phyloP scores from a whole-genome alignment of 202 grass and related monocot genomes.

The Panicum virgatum region DNA sequence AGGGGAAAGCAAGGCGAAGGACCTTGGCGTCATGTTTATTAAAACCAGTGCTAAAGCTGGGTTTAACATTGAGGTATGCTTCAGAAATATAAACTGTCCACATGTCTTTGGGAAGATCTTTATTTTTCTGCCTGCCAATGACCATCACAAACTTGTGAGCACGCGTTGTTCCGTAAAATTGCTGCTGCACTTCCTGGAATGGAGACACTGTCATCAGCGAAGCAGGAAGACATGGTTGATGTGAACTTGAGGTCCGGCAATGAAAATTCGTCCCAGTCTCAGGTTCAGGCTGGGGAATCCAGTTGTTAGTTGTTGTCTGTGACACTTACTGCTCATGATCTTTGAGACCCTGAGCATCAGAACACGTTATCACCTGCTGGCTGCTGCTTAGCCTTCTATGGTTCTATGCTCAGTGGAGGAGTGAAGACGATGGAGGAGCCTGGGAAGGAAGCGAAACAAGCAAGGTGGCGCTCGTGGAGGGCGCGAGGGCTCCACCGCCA shows the following conservation, averaged over 20 bases:
- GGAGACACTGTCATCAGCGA: no score
- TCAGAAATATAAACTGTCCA: no score
- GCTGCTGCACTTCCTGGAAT: no score
- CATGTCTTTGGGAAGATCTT: neutral
- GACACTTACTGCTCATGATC: conserved; percentile 37
- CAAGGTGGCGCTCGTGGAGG: no score
- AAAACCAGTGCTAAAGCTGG: conserved; percentile 99
- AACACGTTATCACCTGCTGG: conserved; percentile 18
- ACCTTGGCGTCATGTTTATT: conserved; percentile 98
- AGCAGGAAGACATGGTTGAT: no score
- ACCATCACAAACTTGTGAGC: no score
- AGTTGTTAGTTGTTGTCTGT: conserved; percentile 68
- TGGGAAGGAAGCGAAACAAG: no score
- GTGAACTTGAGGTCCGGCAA: conserved; percentile 81
- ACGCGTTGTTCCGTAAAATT: no score
- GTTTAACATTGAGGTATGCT: conserved; percentile 94
- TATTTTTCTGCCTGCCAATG: conserved; percentile 9
- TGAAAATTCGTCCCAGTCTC: conserved; percentile 70
- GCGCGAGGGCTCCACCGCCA: no score
- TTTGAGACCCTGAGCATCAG: conserved; percentile 27
- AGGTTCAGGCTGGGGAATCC: conserved; percentile 81
- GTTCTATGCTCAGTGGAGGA: no score
- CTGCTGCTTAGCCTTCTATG: no score
- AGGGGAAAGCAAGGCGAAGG: conserved; percentile 91
- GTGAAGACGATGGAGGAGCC: no score